Percentiles rank a stretch among this genome's conserved stretches.
Conservation (phyloP, 768 basidiomycete species). For the Gloeostereum incarnatum region DNA sequence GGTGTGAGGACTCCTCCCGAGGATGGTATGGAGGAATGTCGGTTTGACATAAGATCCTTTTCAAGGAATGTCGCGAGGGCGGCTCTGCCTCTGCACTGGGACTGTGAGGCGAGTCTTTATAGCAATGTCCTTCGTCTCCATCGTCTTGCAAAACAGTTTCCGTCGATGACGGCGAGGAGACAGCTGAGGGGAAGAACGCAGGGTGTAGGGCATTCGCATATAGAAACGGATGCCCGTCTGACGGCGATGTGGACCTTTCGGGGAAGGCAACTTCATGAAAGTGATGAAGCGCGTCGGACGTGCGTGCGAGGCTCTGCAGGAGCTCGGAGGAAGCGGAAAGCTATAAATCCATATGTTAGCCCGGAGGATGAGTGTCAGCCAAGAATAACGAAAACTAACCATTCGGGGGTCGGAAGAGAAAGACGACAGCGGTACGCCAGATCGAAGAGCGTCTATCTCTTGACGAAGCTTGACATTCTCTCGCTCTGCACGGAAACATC, state of each 20-base stretch:
- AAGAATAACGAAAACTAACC: slow-evolving; percentile 13
- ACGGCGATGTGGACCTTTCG: slow-evolving; percentile 11
- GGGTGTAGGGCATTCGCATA: slow-evolving; percentile 13
- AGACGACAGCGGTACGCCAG: slow-evolving; percentile 23
- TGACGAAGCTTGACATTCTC: slow-evolving; percentile 42
- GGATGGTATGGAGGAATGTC: no score
- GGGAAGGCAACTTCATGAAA: slow-evolving; percentile 42
- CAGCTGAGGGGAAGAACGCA: slow-evolving; percentile 18
- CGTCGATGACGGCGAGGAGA: slow-evolving; percentile 6
- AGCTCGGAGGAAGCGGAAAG: slow-evolving; percentile 31
- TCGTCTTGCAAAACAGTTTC: no score
- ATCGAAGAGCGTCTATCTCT: slow-evolving; percentile 35
- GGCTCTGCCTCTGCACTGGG: no score
- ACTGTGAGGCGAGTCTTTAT: no score
- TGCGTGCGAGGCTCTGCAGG: slow-evolving; percentile 34
- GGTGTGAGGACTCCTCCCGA: no score
- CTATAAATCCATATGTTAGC: background rate
- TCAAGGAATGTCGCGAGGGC: no score
- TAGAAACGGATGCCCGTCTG: slow-evolving; percentile 9
- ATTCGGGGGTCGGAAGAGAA: slow-evolving; percentile 17
- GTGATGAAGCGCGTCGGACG: slow-evolving; percentile 38
- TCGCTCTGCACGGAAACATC: slow-evolving; percentile 41
- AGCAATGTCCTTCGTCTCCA: no score
- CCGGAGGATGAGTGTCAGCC: slow-evolving; percentile 13
- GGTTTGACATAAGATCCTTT: no score